Percentiles rank a stretch among this genome's conserved stretches.
Evolutionary conservation across 495 filamentous ascomycete genomes (phyloP).

Genomic region (Annulohypoxylon nitens): DNA sequence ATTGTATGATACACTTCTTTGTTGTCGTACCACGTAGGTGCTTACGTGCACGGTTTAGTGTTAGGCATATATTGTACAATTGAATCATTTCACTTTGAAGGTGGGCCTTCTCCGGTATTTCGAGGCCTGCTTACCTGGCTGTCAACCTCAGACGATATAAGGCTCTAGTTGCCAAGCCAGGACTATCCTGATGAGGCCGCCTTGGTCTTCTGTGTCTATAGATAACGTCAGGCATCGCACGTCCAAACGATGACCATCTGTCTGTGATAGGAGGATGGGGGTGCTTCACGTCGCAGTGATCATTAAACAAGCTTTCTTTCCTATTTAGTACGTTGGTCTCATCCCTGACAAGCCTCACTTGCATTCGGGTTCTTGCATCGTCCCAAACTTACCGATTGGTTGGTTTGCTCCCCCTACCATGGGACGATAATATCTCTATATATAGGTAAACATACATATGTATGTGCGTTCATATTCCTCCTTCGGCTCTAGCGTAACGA

Average conservation of each 20-base stretch:
- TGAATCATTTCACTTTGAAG: constrained; percentile 15
- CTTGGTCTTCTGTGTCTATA: background rate
- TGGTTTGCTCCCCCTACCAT: background rate
- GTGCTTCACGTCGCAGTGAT: background rate
- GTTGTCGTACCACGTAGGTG: constrained; percentile 21
- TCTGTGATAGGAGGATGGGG: background rate
- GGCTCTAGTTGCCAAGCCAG: background rate
- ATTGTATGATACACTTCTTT: constrained; percentile 29
- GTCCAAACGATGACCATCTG: background rate
- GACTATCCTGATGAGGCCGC: background rate
- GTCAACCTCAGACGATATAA: no score
- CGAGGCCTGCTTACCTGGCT: background rate
- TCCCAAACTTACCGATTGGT: constrained; percentile 6
- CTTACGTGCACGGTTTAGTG: constrained; percentile 9
- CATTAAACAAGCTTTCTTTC: constrained; percentile 3
- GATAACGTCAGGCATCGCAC: background rate
- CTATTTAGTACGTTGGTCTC: background rate
- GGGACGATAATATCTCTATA: background rate
- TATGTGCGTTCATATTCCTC: background rate
- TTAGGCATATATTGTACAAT: constrained; percentile 18
- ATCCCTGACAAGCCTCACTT: background rate
- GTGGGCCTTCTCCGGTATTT: background rate
- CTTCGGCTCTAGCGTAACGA: background rate
- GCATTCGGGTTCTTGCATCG: constrained; percentile 3
- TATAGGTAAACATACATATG: background rate